Base-by-base conservation (phyloP, 1,284 basidiomycete species). In the Volvariella volvacea region DNA sequence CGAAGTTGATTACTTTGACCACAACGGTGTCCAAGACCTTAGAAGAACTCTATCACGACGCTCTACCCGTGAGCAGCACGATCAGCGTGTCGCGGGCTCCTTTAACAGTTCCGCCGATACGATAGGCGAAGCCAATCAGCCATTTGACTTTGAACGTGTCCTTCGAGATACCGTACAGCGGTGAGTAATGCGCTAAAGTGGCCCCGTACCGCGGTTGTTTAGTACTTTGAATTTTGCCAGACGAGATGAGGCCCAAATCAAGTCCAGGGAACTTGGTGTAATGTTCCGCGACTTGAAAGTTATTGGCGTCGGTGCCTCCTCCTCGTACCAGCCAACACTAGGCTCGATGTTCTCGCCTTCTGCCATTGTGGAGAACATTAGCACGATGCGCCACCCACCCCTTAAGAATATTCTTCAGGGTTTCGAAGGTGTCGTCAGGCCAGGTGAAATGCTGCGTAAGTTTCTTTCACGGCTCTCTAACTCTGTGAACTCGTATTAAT, bases 371-470 rank as follows among this genome's bases (percentile, higher is more conserved):
- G 52, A 61, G 14, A 39, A 43, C 3, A 56, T 74, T 1, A 55
- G 57, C 22, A 54, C 49, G 7, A 17, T 61, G 3, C 63, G 70
- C 2, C 66, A 73, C 41, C 72, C 73, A 14, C 64, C 66, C 3
- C 43, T 70, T 14, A 60, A 64, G 14, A 61, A 68, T 47, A 76
- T 76, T 40, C 57, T 77, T 16, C 55, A 55, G 28, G 67, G 65
- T 7, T 76, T 80, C 48, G 67, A 74, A 41, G 77, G 77, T 4
- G 62, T 70, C 4, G 66, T 78, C 22, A 61, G 68, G 14, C 76
- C 78, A 0, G 78, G 78, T 19, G 77, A 81, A 59, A 81, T 83
- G 79, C 63, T 78, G 14, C 59, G 73, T 74, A 45, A 40, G 67
- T 59, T 12, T 2, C 14, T 10, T 31, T n/a, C 10, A 39, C 16